Evolutionary conservation across 1,284 basidiomycete genomes (phyloP).

Genomic region (Irpex rosettiformis): DNA sequence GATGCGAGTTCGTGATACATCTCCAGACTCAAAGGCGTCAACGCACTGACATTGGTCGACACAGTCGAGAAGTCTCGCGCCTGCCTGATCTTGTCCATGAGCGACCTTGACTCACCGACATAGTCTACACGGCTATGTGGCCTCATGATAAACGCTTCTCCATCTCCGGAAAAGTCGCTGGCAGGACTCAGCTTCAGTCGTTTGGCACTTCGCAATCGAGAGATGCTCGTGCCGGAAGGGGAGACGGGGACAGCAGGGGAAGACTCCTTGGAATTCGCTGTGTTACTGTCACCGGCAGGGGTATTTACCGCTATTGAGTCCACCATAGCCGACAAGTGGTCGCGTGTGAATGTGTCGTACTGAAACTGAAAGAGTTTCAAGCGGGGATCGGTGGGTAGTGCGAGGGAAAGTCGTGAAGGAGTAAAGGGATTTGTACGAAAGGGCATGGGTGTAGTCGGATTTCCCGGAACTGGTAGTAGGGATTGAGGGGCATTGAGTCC

Average conservation of each 20-base stretch:
- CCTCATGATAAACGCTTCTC: constrained; percentile 44
- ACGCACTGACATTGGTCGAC: constrained; percentile 48
- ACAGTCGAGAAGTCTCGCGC: constrained; percentile 73
- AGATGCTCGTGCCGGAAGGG: constrained; percentile 40
- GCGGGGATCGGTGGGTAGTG: constrained; percentile 63
- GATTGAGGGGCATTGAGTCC: not conserved
- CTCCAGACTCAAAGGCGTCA: constrained; percentile 19
- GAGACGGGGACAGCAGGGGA: constrained; percentile 24
- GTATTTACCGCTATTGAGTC: constrained; percentile 84
- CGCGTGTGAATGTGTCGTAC: constrained; percentile 91
- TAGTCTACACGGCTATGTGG: constrained; percentile 56
- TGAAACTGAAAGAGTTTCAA: constrained; percentile 87
- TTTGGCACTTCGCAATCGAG: constrained; percentile 67
- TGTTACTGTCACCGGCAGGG: constrained; percentile 49
- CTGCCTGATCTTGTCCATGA: constrained; percentile 75
- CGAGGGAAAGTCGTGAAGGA: constrained; percentile 21
- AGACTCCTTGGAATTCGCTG: constrained; percentile 29
- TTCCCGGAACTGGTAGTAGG: not conserved
- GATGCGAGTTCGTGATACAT: not conserved
- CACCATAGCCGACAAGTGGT: constrained; percentile 87
- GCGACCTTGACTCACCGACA: constrained; percentile 63
- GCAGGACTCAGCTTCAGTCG: constrained; percentile 67
- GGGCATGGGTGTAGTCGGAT: constrained; percentile 50
- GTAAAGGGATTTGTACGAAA: constrained; percentile 17
- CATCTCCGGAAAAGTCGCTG: constrained; percentile 46